These are phyloP conservation scores for Botryotinia calthae DNA, from an alignment of 2,329 filamentous ascomycete genomes.

Conservation along the genomic window DNA sequence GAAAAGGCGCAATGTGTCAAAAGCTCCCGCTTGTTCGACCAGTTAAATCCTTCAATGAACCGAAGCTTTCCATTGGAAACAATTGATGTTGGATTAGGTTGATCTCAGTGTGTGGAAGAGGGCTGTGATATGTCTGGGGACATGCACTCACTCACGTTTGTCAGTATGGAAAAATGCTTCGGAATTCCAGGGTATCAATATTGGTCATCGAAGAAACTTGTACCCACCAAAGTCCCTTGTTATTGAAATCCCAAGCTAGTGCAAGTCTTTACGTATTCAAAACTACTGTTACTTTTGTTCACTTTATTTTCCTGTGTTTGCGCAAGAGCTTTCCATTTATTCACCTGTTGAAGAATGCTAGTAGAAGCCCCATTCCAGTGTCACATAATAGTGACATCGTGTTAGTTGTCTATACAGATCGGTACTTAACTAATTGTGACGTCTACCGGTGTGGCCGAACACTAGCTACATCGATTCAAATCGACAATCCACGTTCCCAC, in stretches of 20 bases:
- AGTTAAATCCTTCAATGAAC: not conserved
- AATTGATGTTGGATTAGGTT: not conserved
- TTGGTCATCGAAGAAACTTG: not conserved
- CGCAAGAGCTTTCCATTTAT: not conserved
- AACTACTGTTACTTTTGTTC: too few relatives aligned
- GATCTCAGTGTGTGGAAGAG: not conserved
- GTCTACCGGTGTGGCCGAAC: not conserved
- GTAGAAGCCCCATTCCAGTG: not conserved
- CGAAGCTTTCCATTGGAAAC: not conserved
- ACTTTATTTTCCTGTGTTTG: too few relatives aligned
- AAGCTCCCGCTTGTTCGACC: fast-evolving
- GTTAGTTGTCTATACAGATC: not conserved
- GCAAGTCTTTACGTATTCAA: not conserved
- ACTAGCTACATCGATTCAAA: not conserved
- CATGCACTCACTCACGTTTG: fast-evolving
- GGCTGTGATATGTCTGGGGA: not conserved
- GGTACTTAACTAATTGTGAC: not conserved
- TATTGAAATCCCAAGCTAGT: not conserved
- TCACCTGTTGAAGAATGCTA: not conserved
- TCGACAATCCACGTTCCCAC: fast-evolving
- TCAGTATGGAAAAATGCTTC: not conserved
- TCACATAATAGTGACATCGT: not conserved
- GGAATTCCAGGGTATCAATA: not conserved
- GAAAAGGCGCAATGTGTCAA: not conserved
- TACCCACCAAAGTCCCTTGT: not conserved